A percentile compares a stretch with the other conserved stretches of the same genome.
phyloP scores from a whole-genome alignment of 2,329 filamentous ascomycete genomes.

The Raffaelea arxii region DNA sequence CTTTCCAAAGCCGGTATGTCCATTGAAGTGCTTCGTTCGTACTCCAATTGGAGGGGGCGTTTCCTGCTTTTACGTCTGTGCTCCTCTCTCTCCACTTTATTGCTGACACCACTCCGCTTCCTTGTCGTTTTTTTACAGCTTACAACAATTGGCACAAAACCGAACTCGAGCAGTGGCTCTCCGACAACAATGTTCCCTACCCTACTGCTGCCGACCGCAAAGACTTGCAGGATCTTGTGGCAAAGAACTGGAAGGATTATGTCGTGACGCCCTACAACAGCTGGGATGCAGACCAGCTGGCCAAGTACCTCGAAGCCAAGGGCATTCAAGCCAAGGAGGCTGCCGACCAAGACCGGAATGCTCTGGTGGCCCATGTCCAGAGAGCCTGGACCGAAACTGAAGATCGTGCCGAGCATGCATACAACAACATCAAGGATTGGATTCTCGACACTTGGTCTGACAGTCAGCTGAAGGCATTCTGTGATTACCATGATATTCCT shows the following conservation, averaged over 20 bases:
- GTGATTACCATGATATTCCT: slow-evolving; percentile 78
- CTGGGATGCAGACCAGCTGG: slow-evolving; percentile 64
- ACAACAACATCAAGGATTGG: slow-evolving; percentile 72
- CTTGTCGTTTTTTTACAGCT: slow-evolving; percentile 38
- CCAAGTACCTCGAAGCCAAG: slow-evolving; percentile 58
- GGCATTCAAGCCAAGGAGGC: slow-evolving; percentile 60
- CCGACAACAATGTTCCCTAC: slow-evolving; percentile 83
- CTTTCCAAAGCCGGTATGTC: slow-evolving; percentile 73
- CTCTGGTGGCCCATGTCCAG: slow-evolving; percentile 60
- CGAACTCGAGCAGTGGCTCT: slow-evolving; percentile 93
- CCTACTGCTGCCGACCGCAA: slow-evolving; percentile 86
- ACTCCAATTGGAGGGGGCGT: too few species aligned
- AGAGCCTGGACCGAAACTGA: slow-evolving; percentile 69
- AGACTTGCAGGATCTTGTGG: slow-evolving; percentile 84
- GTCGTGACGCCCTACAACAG: slow-evolving; percentile 65
- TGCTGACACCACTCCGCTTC: not conserved
- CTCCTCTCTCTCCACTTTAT: not conserved
- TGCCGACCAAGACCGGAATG: slow-evolving; percentile 59
- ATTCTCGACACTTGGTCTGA: slow-evolving; percentile 93
- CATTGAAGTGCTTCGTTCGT: not conserved
- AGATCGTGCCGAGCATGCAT: slow-evolving; percentile 64
- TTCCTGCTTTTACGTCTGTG: too few species aligned
- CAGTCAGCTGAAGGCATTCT: slow-evolving; percentile 86
- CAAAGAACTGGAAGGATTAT: slow-evolving; percentile 77
- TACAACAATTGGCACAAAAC: slow-evolving; percentile 99